These are phyloP conservation scores for Pichia sp. DNA, from an alignment of 1,139 yeast genomes.

Conservation along the genomic window DNA sequence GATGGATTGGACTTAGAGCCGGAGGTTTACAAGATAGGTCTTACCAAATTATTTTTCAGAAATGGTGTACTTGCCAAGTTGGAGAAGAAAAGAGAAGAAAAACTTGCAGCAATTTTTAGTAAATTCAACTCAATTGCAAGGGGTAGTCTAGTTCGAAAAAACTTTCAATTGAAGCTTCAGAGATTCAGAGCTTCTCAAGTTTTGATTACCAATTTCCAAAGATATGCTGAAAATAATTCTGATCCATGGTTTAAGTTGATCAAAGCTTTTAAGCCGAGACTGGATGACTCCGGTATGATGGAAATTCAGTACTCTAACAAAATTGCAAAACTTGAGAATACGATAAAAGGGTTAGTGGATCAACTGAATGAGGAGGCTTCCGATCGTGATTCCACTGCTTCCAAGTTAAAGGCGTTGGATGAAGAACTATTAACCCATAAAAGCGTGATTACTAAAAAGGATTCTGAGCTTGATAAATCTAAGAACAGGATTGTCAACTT, in stretches of 20 bases:
- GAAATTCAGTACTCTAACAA: constrained; percentile 43
- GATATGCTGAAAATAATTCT: constrained; percentile 47
- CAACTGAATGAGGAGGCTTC: neutral
- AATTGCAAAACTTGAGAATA: constrained; percentile 48
- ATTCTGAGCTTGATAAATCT: constrained; percentile 38
- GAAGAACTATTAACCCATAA: constrained; percentile 38
- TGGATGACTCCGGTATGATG: constrained; percentile 45
- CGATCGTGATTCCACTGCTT: neutral
- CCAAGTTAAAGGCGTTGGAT: constrained; percentile 25
- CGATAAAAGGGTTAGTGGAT: constrained; percentile 24
- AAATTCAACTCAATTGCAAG: constrained; percentile 62
- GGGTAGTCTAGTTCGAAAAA: constrained; percentile 58
- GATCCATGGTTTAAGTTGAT: constrained; percentile 83
- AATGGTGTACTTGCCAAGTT: constrained; percentile 90
- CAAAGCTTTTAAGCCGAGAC: constrained; percentile 67
- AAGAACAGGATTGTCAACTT: constrained; percentile 39
- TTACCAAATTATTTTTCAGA: constrained; percentile 85
- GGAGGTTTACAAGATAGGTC: constrained; percentile 69
- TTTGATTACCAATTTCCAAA: constrained; percentile 57
- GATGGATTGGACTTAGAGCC: constrained; percentile 59
- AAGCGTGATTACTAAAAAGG: constrained; percentile 40
- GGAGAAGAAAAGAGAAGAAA: constrained; percentile 71
- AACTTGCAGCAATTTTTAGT: constrained; percentile 53
- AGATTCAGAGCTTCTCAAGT: constrained; percentile 70
- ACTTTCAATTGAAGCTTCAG: constrained; percentile 47